Conservation (phyloP, 345 rosid species). For the Rhizophora mangle region DNA sequence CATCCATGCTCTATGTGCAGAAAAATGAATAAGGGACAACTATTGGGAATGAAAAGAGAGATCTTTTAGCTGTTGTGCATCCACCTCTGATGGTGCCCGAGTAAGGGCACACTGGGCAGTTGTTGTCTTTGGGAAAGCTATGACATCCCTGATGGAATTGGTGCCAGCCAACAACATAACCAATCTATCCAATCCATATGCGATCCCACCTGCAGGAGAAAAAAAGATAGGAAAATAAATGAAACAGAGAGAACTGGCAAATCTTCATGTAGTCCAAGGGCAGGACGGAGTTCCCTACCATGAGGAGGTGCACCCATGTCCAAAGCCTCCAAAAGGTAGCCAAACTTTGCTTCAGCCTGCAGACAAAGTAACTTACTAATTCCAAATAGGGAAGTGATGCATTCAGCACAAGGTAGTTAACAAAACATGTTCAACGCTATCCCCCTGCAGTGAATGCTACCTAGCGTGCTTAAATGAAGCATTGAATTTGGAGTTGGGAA, state of each 20-base stretch:
- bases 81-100: slow-evolving; percentile 86
- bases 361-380: slow-evolving; percentile 6
- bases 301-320: slow-evolving; percentile 99
- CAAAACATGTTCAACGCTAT: not conserved
- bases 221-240: not conserved
- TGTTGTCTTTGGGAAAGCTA: slow-evolving; percentile 93
- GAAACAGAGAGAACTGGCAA: not conserved
- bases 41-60: slow-evolving; percentile 46
- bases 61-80: slow-evolving; percentile 74
- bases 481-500: not conserved
- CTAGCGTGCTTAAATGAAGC: not conserved
- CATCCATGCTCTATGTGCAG: not conserved
- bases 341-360: slow-evolving; percentile 94
- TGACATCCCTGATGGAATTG: slow-evolving; percentile 84
- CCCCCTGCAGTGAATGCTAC: not conserved
- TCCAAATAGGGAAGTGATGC: not conserved
- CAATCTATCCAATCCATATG: slow-evolving; percentile 86
- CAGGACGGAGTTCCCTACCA: slow-evolving; percentile 42
- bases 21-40: slow-evolving; percentile 1
- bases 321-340: slow-evolving; percentile 91
- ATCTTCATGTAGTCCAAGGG: not conserved
- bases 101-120: slow-evolving; percentile 96
- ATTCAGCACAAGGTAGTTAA: not conserved
- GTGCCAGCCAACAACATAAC: slow-evolving; percentile 81
- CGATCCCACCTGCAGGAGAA: slow-evolving; percentile 73